These are phyloP conservation scores for Psophocarpus tetragonolobus DNA, from an alignment of 306 rosid species.

Conservation along the genomic window DNA sequence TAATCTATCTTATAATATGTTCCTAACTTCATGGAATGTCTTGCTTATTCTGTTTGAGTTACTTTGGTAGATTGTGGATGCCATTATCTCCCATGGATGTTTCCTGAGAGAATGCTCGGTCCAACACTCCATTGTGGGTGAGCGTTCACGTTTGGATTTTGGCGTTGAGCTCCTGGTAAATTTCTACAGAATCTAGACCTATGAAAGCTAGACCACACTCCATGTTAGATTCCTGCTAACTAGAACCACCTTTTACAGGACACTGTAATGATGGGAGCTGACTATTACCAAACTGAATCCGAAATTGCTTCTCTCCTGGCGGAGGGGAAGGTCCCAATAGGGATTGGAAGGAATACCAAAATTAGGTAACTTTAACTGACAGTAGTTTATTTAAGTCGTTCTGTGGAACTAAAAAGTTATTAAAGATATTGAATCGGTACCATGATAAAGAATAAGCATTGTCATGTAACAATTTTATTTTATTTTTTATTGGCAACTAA, in stretches of 20 bases:
- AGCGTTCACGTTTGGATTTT: constrained; percentile 79
- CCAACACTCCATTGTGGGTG: constrained; percentile 83
- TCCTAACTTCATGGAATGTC: constrained; percentile 6
- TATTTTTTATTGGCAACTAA: constrained; percentile 7
- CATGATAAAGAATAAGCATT: not conserved
- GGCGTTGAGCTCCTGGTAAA: constrained; percentile 82
- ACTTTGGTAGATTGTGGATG: constrained; percentile 71
- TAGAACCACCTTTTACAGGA: constrained; percentile 48
- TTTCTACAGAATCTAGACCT: not conserved
- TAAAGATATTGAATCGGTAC: not conserved
- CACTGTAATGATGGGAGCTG: constrained; percentile 96
- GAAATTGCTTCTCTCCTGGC: constrained; percentile 87
- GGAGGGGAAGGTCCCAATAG: constrained; percentile 81
- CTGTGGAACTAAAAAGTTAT: not conserved
- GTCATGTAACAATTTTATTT: not conserved
- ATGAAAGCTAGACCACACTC: not conserved
- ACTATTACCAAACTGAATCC: constrained; percentile 86
- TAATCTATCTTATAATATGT: constrained; percentile 1
- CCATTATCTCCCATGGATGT: constrained; percentile 95
- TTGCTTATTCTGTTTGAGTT: constrained; percentile 41
- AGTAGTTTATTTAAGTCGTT: not conserved
- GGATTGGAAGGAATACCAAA: constrained; percentile 89
- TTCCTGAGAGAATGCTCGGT: constrained; percentile 77
- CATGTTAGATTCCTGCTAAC: not conserved
- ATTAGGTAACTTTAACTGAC: constrained; percentile 52